Evolutionary conservation across 371 early-diverging fungal species (phyloP).

Genomic region (Catenaria anguillulae): DNA sequence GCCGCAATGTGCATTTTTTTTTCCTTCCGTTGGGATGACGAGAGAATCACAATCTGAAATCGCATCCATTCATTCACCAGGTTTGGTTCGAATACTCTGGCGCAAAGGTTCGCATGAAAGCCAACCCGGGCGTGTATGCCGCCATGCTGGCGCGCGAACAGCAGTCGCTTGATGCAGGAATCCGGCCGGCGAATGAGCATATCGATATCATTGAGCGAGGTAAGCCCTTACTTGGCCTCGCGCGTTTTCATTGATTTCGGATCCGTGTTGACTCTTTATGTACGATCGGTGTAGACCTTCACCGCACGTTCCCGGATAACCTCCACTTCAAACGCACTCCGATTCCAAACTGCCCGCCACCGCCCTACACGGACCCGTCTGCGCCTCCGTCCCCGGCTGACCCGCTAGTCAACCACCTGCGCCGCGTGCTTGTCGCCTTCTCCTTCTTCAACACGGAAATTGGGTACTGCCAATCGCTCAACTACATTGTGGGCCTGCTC

Average conservation of each 20-base stretch:
- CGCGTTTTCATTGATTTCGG: too few species aligned
- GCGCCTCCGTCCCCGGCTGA: not conserved
- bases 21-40: too few species aligned
- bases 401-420: constrained; percentile 36
- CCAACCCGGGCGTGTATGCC: constrained; percentile 45
- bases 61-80: too few species aligned
- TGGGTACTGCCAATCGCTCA: constrained; percentile 75
- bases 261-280: too few species aligned
- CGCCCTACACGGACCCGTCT: constrained; percentile 50
- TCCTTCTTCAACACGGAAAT: constrained; percentile 43
- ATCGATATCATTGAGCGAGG: constrained; percentile 62
- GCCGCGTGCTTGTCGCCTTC: constrained; percentile 56
- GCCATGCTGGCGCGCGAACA: constrained; percentile 36
- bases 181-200: constrained; percentile 22
- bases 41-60: too few species aligned
- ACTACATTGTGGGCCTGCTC: constrained; percentile 61
- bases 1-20: too few species aligned
- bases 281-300: constrained; percentile 32
- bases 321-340: constrained; percentile 29
- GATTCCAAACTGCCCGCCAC: not conserved
- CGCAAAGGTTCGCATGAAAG: constrained; percentile 43
- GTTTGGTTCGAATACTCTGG: constrained; percentile 75
- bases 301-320: constrained; percentile 70
- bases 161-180: constrained; percentile 16
- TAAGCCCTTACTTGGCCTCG: constrained; percentile 9